Base-by-base conservation (phyloP, 768 basidiomycete species). In the Pleurotus platypus region DNA sequence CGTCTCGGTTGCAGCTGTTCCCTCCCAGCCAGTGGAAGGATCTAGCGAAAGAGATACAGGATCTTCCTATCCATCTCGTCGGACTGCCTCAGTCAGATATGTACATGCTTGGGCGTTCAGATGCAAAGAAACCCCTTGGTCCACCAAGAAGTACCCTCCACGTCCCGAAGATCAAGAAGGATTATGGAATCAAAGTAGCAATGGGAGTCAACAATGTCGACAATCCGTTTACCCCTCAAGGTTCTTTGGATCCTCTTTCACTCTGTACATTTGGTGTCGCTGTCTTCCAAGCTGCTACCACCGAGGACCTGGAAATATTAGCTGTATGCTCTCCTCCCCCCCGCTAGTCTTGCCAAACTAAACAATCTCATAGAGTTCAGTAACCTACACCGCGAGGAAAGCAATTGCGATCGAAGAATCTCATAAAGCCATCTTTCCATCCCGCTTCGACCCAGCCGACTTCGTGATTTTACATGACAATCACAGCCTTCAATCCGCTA, bases 181-280 rank as follows among this genome's bases (percentile, higher is more conserved):
- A 76, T 50, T 75, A 78, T 64, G 74, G 77, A 9, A 58, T 85
- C 27, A 70, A 75, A 46, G 69, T 82, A 54, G 82, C 82, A 54
- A 76, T 85, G 76, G 74, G 79, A 56, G 80, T 86, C 38, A 85
- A 86, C 68, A 86, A 86, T 63, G 77, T 86, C 62, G 80, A 79
- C 60, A 88, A 87, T 61, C 80, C 83, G 27, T 88, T 86, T 66
- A 87, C 82, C 37, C 87, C 86, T 40, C 86, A 87, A 70, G 86
- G 86, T 51, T 78, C 77, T 24, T 64, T 82, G 45, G 85, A 86
- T 70, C 84, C 85, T 7, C 69, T 88, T n/a, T 73, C 76, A 4
- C 68, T 87, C 54, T 80, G 83, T 49, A 75, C 81, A 37, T 76
- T 87, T 46, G 83, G 80, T 16, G 79, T 84, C 9, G 80, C 77